Evolutionary conservation across 371 early-diverging fungal species (phyloP).

Genomic region (Mortierella sp.): DNA sequence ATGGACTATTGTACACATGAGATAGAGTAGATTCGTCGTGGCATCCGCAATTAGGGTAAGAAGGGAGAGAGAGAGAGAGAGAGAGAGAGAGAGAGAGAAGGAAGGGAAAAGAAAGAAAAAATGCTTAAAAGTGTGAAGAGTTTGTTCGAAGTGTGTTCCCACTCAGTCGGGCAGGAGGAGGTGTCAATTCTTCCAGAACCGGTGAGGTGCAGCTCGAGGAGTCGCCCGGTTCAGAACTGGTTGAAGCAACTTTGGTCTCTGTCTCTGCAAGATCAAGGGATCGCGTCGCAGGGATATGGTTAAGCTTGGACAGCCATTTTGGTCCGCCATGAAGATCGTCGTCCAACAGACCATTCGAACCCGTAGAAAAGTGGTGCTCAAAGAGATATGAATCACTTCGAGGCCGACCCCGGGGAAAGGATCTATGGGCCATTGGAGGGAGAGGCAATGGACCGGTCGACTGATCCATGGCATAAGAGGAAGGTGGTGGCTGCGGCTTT

Average conservation of each 20-base stretch:
- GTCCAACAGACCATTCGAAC: not conserved
- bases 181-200: no score
- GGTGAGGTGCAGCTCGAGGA: no score
- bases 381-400: slow-evolving; percentile 37
- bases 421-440: slow-evolving; percentile 28
- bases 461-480: slow-evolving; percentile 6
- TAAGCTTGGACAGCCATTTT: no score
- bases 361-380: slow-evolving; percentile 20
- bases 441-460: slow-evolving; percentile 14
- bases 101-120: no score
- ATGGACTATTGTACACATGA: no score
- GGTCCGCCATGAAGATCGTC: not conserved
- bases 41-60: no score
- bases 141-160: no score
- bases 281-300: slow-evolving; percentile 1
- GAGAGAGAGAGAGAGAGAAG: no score
- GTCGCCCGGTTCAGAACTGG: slow-evolving; percentile 40
- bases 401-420: slow-evolving; percentile 23
- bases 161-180: no score
- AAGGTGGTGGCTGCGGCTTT: slow-evolving; percentile 21
- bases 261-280: slow-evolving; percentile 29
- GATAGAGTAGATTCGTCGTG: no score
- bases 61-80: no score
- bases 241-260: slow-evolving; percentile 35
- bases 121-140: no score